Base-by-base conservation (phyloP, 2,329 filamentous ascomycete species). In the Colletotrichum abscissum region DNA sequence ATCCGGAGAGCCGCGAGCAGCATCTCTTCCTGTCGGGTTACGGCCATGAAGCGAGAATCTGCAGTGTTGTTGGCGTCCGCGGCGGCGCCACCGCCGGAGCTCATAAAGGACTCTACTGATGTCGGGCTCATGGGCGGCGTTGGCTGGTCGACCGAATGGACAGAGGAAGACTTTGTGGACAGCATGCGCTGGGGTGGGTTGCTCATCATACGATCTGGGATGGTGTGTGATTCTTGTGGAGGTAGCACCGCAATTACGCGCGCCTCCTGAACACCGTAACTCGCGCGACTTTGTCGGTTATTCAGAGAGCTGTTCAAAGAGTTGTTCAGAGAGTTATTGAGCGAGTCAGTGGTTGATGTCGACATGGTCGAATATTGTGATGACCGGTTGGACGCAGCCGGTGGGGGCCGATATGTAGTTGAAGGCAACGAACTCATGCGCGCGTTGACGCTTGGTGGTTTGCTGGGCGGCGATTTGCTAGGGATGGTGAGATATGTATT, bases 21-120 rank as follows among this genome's bases (percentile, higher is more conserved):
- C 84, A 90, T 86, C 79, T 91, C 88, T 73, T 91, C 89, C 74
- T 90, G 88, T 4, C 83, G 85, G 0, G 88, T 90, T 22, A 91
- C 88, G 1, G 88, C 87, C 86, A 91, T 90, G 67, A 90, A 82
- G 1, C 88, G 85, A 30, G 81, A 81, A 54, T 84, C 79, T 33
- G 81, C 80, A 42, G 82, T 79, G 22, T 74, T 77, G 11, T 77
- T 75, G 2, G 76, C 76, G 55, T 84, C 80, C 0, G 85, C 85
- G 2, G 83, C 84, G 12, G 85, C 85, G 2, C 83, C 84, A 14
- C 79, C 79, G 0, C 79, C 79, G 0, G 83, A 81, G 46, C 84
- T 83, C 19, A 86, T 80, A 72, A 84, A 87, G 63, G 87, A 87
- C 66, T 90, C 88, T 4, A 87, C 80, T 7, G 86, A 89, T 2